A percentile compares a stretch with the other conserved stretches of the same genome.
Evolutionary conservation across 306 rosid species (phyloP).

Genomic region (Erythrophleum fordii): DNA sequence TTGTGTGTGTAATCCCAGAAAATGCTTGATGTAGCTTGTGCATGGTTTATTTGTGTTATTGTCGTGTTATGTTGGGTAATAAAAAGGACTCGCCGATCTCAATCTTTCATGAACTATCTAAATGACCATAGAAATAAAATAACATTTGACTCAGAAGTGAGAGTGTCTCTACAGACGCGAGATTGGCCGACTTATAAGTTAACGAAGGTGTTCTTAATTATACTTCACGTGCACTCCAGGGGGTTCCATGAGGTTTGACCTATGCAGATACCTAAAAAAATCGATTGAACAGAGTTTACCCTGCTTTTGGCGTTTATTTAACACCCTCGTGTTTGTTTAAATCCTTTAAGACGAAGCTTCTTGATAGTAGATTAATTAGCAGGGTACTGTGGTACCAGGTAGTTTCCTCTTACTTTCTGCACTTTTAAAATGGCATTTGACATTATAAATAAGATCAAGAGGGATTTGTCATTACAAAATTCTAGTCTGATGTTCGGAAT

Average conservation of each 20-base stretch:
- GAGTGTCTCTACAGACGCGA: constrained; percentile 32
- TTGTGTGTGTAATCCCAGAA: not conserved
- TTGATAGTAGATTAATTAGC: not conserved
- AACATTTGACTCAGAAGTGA: constrained; percentile 42
- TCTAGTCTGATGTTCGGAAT: not conserved
- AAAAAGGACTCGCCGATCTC: constrained; percentile 28
- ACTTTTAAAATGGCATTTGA: not conserved
- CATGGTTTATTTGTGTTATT: constrained; percentile 24
- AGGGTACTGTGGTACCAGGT: not conserved
- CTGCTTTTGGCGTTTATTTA: not conserved
- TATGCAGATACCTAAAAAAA: not conserved
- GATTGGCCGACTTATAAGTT: constrained; percentile 33
- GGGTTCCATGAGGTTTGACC: constrained; percentile 10
- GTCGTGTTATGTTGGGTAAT: not conserved
- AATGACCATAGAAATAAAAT: constrained; percentile 17
- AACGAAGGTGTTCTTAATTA: constrained; percentile 31
- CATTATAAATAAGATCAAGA: not conserved
- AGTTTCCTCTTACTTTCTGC: constrained; percentile 16
- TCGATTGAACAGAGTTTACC: not conserved
- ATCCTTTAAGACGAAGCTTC: not conserved
- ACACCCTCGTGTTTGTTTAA: not conserved
- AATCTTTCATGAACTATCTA: constrained; percentile 33
- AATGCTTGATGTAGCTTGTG: constrained; percentile 16
- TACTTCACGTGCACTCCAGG: constrained; percentile 46
- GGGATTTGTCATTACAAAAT: not conserved